Evolutionary conservation across 495 filamentous ascomycete species (phyloP), one percentile per base, ranked within the genome.

Genomic region (Melanomma pulvis-pyrius): DNA sequence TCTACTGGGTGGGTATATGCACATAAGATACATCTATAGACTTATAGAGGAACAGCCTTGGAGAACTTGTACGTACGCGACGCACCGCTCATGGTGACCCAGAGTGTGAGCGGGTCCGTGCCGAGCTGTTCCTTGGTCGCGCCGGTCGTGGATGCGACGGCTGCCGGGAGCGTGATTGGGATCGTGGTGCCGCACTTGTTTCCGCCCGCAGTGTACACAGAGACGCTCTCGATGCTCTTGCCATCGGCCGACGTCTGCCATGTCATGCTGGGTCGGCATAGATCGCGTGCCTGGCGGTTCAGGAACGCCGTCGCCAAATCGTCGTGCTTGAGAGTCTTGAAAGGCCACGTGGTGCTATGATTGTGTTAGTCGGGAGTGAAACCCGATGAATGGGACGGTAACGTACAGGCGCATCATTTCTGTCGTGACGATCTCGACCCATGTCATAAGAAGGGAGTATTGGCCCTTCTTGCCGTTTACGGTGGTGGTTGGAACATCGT

Each of bases 401-500:
- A 49, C 69, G 46, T 59, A 72, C 56, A 88, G 77, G 34, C 86
- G 78, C 32, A 78, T 76, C 68, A 87, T 83, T 67, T 88, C 86
- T 71, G 81, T 76, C 0, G 84, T 79, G 32, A 84, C 72, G 22
- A 75, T 79, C 73, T 88, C 86, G n/a, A 84, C 81, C 86, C 86
- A 88, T 1, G 80, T 82, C 67, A 87, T 84, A 56, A 87, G 76
- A 34, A 88, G 78, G 1, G 83, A 86, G 52, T 82, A 78, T 59
- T 82, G 73, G 7, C 62, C 74, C 0, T 75, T 71, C 5, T 78
- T 77, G 19, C 83, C 80, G 58, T 86, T 87, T 59, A 88, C 74
- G 19, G 79, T 83, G 57, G 82, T 80, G 0, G 71, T 59, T 3
- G 68, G 70, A 0, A 81, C 78, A 44, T 82, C 83, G 24, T 73